Conservation (phyloP, 805 yeast species). For the Yarrowia sp. region DNA sequence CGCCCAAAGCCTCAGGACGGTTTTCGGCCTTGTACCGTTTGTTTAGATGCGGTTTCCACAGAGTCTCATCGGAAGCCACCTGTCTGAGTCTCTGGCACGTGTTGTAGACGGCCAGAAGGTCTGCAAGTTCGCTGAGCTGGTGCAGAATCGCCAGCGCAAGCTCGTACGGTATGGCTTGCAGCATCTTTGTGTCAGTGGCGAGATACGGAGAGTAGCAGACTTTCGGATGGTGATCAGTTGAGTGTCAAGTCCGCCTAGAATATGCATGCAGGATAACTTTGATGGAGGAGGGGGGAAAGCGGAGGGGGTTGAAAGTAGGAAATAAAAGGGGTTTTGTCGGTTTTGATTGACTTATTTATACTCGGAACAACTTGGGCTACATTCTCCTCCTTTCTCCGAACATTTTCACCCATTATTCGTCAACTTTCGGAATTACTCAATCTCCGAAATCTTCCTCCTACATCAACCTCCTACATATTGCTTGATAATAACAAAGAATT, state of each 20-base stretch:
- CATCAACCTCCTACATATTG: too few species aligned
- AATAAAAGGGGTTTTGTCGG: too few species aligned
- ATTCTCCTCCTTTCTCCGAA: too few species aligned
- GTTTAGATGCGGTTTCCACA: conserved; percentile 22
- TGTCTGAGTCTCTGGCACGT: conserved; percentile 3
- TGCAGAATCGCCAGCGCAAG: conserved; percentile 25
- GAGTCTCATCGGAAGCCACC: not conserved
- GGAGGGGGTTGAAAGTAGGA: too few species aligned
- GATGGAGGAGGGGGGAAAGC: not conserved
- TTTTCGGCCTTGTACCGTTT: conserved; percentile 10
- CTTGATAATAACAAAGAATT: too few species aligned
- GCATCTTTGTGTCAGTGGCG: not conserved
- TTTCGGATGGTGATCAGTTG: conserved; percentile 1
- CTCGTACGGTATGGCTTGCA: conserved; percentile 29
- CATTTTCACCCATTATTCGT: too few species aligned
- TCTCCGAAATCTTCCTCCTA: too few species aligned
- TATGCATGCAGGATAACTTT: not conserved
- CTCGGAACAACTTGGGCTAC: too few species aligned
- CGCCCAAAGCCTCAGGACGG: not conserved
- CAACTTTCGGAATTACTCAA: too few species aligned
- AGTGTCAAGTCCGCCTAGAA: not conserved
- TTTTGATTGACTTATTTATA: too few species aligned
- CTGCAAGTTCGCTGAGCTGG: conserved; percentile 5
- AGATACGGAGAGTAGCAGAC: not conserved
- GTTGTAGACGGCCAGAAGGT: conserved; percentile 31